Conservation (phyloP, 2,329 filamentous ascomycete species). For the Fusarium duplospermum region DNA sequence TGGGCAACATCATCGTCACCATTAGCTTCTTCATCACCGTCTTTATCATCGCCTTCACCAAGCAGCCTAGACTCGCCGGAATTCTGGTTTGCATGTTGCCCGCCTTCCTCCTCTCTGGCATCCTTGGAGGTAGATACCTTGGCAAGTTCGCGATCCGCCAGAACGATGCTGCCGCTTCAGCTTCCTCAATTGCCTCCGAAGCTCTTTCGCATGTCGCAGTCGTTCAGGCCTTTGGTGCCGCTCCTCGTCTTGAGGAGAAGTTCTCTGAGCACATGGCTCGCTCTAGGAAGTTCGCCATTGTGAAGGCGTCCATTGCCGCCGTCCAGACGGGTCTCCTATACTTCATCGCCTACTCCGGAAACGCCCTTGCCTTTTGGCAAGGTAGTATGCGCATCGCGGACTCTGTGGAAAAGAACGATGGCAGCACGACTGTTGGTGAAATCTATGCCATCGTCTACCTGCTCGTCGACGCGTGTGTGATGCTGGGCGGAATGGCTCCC, state of each 20-base stretch:
- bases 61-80: conserved; percentile 69
- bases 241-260: conserved; percentile 54
- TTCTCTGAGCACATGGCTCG: conserved; percentile 56
- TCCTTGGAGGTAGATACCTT: conserved; percentile 66
- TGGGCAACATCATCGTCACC: conserved; percentile 71
- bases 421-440: conserved; percentile 54
- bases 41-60: conserved; percentile 74
- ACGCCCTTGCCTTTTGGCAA: conserved; percentile 75
- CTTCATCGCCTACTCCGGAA: conserved; percentile 74
- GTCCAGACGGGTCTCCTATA: conserved; percentile 70
- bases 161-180: conserved; percentile 58
- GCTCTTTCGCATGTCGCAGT: conserved; percentile 68
- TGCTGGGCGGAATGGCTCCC: conserved; percentile 71
- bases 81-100: conserved; percentile 73
- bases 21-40: conserved; percentile 75
- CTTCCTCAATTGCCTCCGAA: conserved; percentile 71
- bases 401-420: conserved; percentile 47
- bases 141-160: conserved; percentile 62
- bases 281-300: conserved; percentile 64
- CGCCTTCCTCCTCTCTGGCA: conserved; percentile 69
- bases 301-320: conserved; percentile 67
- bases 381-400: conserved; percentile 64
- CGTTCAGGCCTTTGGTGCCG: conserved; percentile 72
- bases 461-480: conserved; percentile 71
- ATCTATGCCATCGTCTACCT: conserved; percentile 63